A percentile compares a stretch with the other conserved stretches of the same genome.
phyloP scores from a whole-genome alignment of 2,329 filamentous ascomycete species.

The Fusarium keratoplasticum region DNA sequence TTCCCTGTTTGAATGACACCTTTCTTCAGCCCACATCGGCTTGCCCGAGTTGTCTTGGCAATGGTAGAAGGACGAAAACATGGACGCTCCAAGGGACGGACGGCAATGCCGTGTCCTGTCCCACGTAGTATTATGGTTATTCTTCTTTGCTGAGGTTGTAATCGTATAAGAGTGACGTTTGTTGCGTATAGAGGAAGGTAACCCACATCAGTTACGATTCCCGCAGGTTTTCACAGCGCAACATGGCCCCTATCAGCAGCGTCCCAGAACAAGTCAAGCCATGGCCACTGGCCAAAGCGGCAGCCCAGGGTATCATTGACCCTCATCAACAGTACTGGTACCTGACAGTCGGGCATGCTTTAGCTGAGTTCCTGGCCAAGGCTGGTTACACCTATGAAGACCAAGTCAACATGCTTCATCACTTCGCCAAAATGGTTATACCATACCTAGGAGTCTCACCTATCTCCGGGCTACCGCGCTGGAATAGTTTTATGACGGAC shows the following conservation, averaged over 20 bases:
- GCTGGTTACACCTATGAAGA: not conserved
- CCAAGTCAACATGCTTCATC: not conserved
- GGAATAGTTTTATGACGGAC: slow-evolving; percentile 56
- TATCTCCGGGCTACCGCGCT: not conserved
- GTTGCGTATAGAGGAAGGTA: not conserved
- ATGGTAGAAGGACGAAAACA: not conserved
- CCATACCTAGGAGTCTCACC: not conserved
- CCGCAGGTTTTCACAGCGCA: not conserved
- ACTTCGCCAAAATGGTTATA: slow-evolving; percentile 1
- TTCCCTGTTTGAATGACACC: not conserved
- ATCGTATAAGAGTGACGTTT: not conserved
- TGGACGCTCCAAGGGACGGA: not conserved
- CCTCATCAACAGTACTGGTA: slow-evolving; percentile 7
- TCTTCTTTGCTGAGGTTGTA: not conserved
- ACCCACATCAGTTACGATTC: not conserved
- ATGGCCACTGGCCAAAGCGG: not conserved
- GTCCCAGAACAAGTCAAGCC: not conserved
- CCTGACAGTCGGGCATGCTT: not conserved
- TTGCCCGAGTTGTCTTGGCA: not conserved
- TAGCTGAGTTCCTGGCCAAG: not conserved
- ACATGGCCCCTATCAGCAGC: not conserved
- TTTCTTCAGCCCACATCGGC: not conserved
- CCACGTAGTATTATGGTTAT: not conserved
- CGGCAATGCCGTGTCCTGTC: not conserved
- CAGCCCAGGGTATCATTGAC: not conserved